Evolutionary conservation across 192 early-diverging fungal genomes (phyloP).

Genomic region (Coemansia sp.): DNA sequence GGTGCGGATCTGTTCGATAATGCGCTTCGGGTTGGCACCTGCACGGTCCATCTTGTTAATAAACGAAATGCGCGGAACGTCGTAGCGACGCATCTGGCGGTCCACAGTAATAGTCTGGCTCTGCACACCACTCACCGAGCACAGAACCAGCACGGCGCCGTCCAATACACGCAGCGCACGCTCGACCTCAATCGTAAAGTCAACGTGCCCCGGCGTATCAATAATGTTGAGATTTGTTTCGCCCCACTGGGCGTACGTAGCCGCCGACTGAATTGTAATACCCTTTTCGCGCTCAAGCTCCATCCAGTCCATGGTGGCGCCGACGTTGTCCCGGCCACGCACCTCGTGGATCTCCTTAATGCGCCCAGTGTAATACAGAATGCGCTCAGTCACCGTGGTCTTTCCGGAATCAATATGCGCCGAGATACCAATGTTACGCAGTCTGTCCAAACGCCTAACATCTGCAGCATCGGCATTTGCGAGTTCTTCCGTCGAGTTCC

Average conservation of each 20-base stretch:
- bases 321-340: constrained; percentile 83
- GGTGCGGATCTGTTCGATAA: constrained; percentile 76
- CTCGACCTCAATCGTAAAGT: constrained; percentile 89
- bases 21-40: constrained; percentile 78
- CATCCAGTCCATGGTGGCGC: constrained; percentile 99
- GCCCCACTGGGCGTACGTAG: constrained; percentile 80
- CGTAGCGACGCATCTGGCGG: constrained; percentile 88
- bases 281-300: constrained; percentile 94
- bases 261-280: constrained; percentile 87
- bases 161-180: constrained; percentile 83
- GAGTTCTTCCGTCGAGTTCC: constrained; percentile 11
- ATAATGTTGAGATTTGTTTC: constrained; percentile 82
- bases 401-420: constrained; percentile 90
- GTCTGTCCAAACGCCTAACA: constrained; percentile 57
- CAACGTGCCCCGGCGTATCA: constrained; percentile 87
- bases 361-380: constrained; percentile 80
- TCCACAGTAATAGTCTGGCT: constrained; percentile 88
- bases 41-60: constrained; percentile 92
- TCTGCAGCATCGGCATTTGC: constrained; percentile 27
- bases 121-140: constrained; percentile 83
- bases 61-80: constrained; percentile 81
- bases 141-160: constrained; percentile 82
- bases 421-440: constrained; percentile 87
- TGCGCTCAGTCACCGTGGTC: constrained; percentile 82
- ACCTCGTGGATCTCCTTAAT: constrained; percentile 91